These are phyloP conservation scores for Discostella stelligeroides DNA, from an alignment of 108 stramenopile genomes.

Conservation along the genomic window DNA sequence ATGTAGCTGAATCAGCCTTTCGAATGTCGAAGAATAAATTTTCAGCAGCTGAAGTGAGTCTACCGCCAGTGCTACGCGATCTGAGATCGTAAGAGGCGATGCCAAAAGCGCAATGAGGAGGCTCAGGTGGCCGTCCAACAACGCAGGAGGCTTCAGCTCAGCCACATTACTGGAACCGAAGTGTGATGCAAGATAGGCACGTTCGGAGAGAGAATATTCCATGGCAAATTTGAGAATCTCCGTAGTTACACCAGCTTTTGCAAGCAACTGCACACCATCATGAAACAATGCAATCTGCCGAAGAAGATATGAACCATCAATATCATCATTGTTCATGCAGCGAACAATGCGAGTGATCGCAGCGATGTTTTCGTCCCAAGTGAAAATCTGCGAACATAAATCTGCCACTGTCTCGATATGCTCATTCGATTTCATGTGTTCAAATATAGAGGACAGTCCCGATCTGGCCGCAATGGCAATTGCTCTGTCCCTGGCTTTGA, in stretches of 20 bases:
- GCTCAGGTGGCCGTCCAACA: constrained; percentile 32
- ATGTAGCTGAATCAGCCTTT: constrained; percentile 20
- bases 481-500: constrained; percentile 18
- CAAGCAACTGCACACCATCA: constrained; percentile 52
- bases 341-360: constrained; percentile 27
- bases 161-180: constrained; percentile 25
- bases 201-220: constrained; percentile 44
- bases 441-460: constrained; percentile 43
- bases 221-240: constrained; percentile 51
- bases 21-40: constrained; percentile 16
- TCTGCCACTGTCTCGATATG: constrained; percentile 5
- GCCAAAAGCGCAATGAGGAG: constrained; percentile 29
- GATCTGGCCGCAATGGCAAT: constrained; percentile 52
- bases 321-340: constrained; percentile 49
- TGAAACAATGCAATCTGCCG: constrained; percentile 50
- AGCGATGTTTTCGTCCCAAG: constrained; percentile 6
- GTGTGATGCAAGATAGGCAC: constrained; percentile 26
- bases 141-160: constrained; percentile 19
- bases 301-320: constrained; percentile 51
- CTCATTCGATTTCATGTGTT: constrained; percentile 28
- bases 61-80: constrained; percentile 17
- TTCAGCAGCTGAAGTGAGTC: constrained; percentile 27
- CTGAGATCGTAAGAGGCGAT: constrained; percentile 17
- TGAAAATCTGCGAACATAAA: constrained; percentile 27
- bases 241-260: constrained; percentile 48